Conservation (phyloP, 805 yeast species). For the Kluyveromyces wickerhamii region DNA sequence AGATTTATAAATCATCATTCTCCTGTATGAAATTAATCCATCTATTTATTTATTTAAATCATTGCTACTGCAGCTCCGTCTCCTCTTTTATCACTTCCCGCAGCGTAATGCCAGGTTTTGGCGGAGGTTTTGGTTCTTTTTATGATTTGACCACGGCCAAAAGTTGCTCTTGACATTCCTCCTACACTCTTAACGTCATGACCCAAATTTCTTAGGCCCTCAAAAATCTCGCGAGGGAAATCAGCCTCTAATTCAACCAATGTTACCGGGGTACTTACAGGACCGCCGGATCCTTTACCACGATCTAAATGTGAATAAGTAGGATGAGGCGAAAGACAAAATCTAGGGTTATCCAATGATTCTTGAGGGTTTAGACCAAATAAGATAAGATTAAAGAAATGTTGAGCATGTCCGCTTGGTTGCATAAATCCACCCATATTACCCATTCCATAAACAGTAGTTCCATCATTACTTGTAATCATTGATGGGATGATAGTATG, state of each 20-base stretch:
- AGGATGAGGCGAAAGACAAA: conserved; percentile 52
- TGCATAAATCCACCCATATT: too few species aligned
- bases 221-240: conserved; percentile 38
- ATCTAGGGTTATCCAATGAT: conserved; percentile 67
- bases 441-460: too few species aligned
- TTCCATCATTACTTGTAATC: too few species aligned
- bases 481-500: too few species aligned
- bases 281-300: conserved; percentile 59
- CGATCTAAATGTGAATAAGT: conserved; percentile 35
- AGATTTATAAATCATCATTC: conserved; percentile 1
- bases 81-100: conserved; percentile 77
- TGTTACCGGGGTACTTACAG: conserved; percentile 51
- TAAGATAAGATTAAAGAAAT: conserved; percentile 52
- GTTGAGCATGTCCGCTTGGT: conserved; percentile 79
- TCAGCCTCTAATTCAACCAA: conserved; percentile 61
- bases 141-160: conserved; percentile 73
- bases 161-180: conserved; percentile 37
- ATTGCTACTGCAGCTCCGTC: conserved; percentile 70
- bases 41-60: conserved; percentile 16
- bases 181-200: conserved; percentile 42
- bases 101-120: conserved; percentile 48
- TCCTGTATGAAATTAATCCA: neutral
- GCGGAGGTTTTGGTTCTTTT: conserved; percentile 33
- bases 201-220: conserved; percentile 43
- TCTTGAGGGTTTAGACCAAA: conserved; percentile 65